Conservation (phyloP, 2,329 filamentous ascomycete species). For the Clarireedia monteithiana region DNA sequence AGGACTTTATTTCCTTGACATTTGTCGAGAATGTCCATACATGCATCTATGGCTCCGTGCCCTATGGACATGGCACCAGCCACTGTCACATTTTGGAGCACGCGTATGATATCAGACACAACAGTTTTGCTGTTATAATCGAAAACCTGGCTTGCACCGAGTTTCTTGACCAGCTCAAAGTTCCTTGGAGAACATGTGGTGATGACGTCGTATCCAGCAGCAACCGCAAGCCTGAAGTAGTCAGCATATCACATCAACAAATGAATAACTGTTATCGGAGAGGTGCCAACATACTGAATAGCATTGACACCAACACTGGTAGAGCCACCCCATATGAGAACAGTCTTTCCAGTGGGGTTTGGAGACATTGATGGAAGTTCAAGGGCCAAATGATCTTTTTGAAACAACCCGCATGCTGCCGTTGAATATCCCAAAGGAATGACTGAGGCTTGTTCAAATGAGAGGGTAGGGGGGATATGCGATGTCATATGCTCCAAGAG, state of each 20-base stretch:
- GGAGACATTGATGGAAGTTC: conserved; percentile 20
- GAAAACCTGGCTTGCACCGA: conserved; percentile 35
- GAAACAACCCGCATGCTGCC: conserved; percentile 27
- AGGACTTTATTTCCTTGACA: conserved; percentile 1
- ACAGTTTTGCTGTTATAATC: conserved; percentile 29
- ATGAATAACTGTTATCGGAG: too few relatives aligned
- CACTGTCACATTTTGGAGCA: conserved; percentile 19
- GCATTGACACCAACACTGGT: conserved; percentile 27
- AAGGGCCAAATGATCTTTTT: conserved; percentile 18
- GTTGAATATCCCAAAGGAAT: conserved; percentile 28
- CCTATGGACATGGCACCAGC: conserved; percentile 24
- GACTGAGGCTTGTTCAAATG: conserved; percentile 27
- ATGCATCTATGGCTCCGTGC: not conserved
- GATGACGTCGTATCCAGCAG: conserved; percentile 36
- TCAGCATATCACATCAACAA: not conserved
- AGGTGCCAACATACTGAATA: conserved; percentile 20
- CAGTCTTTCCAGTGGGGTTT: conserved; percentile 26
- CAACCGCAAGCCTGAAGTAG: conserved; percentile 28
- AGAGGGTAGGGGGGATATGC: conserved; percentile 24
- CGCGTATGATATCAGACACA: conserved; percentile 11
- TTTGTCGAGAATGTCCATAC: conserved; percentile 1
- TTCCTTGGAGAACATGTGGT: conserved; percentile 29
- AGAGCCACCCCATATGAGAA: conserved; percentile 30
- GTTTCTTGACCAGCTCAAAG: conserved; percentile 31
- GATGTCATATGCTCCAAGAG: conserved; percentile 15